Evolutionary conservation across 306 rosid genomes (phyloP).

Genomic region (Citrullus colocynthis): DNA sequence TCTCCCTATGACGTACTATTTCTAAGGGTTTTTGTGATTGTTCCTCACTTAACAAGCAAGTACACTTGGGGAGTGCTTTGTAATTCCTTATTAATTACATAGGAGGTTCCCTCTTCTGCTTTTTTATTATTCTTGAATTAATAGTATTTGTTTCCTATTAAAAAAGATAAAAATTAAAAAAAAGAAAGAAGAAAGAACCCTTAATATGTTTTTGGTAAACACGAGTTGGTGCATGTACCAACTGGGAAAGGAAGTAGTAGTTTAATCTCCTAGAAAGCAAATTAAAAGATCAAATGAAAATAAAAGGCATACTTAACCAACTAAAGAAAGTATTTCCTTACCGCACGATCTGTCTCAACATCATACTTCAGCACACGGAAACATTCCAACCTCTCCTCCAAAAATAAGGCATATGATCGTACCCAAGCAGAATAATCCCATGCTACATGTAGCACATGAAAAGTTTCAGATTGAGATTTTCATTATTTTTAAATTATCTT

Average conservation of each 20-base stretch:
- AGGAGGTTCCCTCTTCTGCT: not conserved
- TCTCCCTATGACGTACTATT: not conserved
- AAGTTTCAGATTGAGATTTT: not conserved
- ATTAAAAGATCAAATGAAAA: not conserved
- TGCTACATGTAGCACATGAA: slow-evolving; percentile 40
- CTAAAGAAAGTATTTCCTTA: slow-evolving; percentile 27
- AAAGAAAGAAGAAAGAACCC: not conserved
- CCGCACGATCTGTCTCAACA: slow-evolving; percentile 80
- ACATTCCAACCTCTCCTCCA: slow-evolving; percentile 99
- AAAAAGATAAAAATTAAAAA: too few species aligned
- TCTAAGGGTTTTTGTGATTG: not conserved
- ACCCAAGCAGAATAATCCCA: slow-evolving; percentile 99
- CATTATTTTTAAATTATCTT: not conserved
- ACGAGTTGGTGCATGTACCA: not conserved
- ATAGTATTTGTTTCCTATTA: not conserved
- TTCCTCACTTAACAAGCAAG: not conserved
- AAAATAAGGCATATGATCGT: slow-evolving; percentile 82
- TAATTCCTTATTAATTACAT: not conserved
- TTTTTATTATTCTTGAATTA: not conserved
- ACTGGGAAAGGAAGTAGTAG: not conserved
- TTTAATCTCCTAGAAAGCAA: not conserved
- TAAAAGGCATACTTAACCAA: not conserved
- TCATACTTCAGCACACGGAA: slow-evolving; percentile 91
- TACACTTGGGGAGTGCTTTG: not conserved
- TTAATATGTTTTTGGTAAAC: not conserved